These are phyloP conservation scores for Colletotrichum euphorbiae DNA, from an alignment of 2,329 filamentous ascomycete genomes.

Conservation along the genomic window DNA sequence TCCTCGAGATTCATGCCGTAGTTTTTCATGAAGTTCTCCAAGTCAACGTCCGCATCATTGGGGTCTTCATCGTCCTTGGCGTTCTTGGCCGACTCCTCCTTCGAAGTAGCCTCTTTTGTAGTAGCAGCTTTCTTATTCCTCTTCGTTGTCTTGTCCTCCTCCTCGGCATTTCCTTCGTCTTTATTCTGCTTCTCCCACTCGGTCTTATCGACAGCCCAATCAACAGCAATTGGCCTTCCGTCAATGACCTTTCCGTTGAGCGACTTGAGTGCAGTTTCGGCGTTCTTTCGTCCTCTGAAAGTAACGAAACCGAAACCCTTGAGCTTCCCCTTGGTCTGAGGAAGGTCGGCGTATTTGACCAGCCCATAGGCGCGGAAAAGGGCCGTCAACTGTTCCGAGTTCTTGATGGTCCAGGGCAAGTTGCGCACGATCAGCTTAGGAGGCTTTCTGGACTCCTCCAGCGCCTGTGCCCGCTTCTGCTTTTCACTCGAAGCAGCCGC, in stretches of 20 bases:
- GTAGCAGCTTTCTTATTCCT: constrained; percentile 53
- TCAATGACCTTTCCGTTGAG: constrained; percentile 93
- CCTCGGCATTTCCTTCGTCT: constrained; percentile 44
- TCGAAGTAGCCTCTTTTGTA: constrained; percentile 43
- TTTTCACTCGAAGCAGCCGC: constrained; percentile 57
- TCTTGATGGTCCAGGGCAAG: constrained; percentile 95
- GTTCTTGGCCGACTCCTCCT: constrained; percentile 40
- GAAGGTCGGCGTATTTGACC: constrained; percentile 87
- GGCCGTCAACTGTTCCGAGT: constrained; percentile 79
- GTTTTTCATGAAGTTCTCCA: constrained; percentile 69
- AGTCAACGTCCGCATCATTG: constrained; percentile 56
- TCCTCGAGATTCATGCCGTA: constrained; percentile 69
- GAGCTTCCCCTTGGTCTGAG: constrained; percentile 80
- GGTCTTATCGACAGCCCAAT: constrained; percentile 95
- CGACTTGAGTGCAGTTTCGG: constrained; percentile 84
- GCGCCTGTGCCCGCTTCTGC: constrained; percentile 68
- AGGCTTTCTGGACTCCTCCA: constrained; percentile 69
- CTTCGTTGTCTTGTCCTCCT: constrained; percentile 43
- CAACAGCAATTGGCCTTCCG: constrained; percentile 88
- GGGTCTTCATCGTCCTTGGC: constrained; percentile 53
- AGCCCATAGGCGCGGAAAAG: constrained; percentile 92
- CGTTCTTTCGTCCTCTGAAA: constrained; percentile 88
- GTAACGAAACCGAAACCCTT: constrained; percentile 95
- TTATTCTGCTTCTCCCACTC: constrained; percentile 79
- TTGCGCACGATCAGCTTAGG: constrained; percentile 91